Evolutionary conservation across 2,329 filamentous ascomycete genomes (phyloP), one percentile per base, ranked within the genome.

Genomic region (Teratosphaeria pseudoeucalypti): DNA sequence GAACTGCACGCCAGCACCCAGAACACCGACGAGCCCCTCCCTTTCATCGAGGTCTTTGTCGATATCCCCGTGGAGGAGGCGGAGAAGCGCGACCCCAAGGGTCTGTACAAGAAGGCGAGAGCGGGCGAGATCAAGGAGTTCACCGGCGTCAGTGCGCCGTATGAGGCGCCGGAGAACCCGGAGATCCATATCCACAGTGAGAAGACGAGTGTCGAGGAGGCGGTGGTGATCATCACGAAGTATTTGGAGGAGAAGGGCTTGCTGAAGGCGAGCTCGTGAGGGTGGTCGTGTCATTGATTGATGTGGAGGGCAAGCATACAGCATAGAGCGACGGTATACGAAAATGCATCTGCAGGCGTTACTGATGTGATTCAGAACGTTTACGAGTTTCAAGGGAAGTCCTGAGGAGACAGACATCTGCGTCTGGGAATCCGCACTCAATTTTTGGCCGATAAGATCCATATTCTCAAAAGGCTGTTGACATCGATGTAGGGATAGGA

Each of bases 61-160:
- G 91, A 99, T 75, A 85, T 97, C 12, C 89, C 91, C 14, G 82
- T 97, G 66, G 89, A 90, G 75, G 90, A 94, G 53, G 92, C 94
- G 43, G 92, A 97, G 83, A 81, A 92, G 82, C 85, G 94, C 64
- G 94, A 99, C 72, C 94, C 94, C 55, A 99, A 99, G 84, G 94
- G 92, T 5, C 78, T 97, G 62, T 99, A 99, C 79, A 96, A 96
- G 82, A 96, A 96, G 84, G 94, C 94, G 12, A 81, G 92, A 53
- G 87, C 89, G 57, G 94, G 94, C 53, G 85, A 95, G 75, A 97
- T 97, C 76, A 94, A 95, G 77, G 90, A 97, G 67, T 99, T 99
- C 74, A 99, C 94, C 1, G 94, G 94, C 59, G 90, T 97, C 70
- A 92, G 87, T 66, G 91, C 92, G 34, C 94, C 94, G 1, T 99